A percentile compares a stretch with the other conserved stretches of the same genome.
Evolutionary conservation across 73 alveolate genomes (phyloP).

Genomic region (Paramecium sexaurelia): DNA sequence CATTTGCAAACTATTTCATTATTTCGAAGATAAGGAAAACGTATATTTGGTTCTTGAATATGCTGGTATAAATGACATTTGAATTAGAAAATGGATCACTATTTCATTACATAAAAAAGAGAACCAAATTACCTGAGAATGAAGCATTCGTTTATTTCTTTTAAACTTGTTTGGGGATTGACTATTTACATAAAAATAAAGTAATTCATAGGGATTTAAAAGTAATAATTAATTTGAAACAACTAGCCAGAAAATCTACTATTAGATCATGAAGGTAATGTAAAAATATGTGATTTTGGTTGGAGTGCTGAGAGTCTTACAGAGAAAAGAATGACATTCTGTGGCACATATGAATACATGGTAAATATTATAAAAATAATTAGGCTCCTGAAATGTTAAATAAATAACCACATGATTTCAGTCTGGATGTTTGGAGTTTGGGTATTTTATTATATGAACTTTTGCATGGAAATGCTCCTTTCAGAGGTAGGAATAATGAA

Average conservation of each 20-base stretch:
- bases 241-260: slow-evolving; percentile 65
- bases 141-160: slow-evolving; percentile 83
- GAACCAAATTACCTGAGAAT: slow-evolving; percentile 51
- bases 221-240: not conserved
- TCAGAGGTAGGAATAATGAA: slow-evolving; percentile 55
- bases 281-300: slow-evolving; percentile 70
- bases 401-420: slow-evolving; percentile 80
- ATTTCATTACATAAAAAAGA: slow-evolving; percentile 46
- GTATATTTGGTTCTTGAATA: slow-evolving; percentile 87
- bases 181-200: slow-evolving; percentile 78
- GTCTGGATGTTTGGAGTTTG: slow-evolving; percentile 93
- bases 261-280: slow-evolving; percentile 57
- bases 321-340: slow-evolving; percentile 89
- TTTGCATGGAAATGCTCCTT: slow-evolving; percentile 92
- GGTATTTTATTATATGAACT: slow-evolving; percentile 94
- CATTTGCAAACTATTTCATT: slow-evolving; percentile 90
- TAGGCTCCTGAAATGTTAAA: slow-evolving; percentile 94
- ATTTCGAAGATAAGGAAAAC: slow-evolving; percentile 96
- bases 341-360: slow-evolving; percentile 98
- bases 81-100: slow-evolving; percentile 56
- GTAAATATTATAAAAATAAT: not conserved
- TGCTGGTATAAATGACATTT: slow-evolving; percentile 67
- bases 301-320: slow-evolving; percentile 69
- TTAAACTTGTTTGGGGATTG: slow-evolving; percentile 77
- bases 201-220: slow-evolving; percentile 82